Base-by-base conservation (phyloP, 2,329 filamentous ascomycete species). In the Colletotrichum musae region DNA sequence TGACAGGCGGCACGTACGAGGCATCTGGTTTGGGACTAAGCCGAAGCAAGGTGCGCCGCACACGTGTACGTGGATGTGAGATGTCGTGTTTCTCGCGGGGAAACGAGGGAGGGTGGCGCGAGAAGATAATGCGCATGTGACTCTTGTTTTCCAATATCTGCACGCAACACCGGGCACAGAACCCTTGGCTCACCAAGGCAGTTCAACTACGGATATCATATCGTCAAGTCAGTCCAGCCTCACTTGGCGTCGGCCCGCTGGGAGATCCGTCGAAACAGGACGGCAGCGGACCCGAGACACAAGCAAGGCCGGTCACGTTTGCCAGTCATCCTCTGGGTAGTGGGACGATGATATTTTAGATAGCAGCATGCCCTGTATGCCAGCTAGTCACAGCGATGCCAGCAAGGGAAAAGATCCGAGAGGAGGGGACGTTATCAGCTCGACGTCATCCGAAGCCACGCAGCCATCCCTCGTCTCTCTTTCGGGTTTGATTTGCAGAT, bases 171-270 rank as follows among this genome's bases (percentile, higher is more conserved):
- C 41, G 32, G 36, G 21, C n/a, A 15, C 39, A 48, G 51, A 56
- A 41, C n/a, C 59, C 32, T 36, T 18, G 58, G 59, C 32, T 36
- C 16, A 52, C 26, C 32, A 52, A n/a, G 21, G 53, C 43, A 50
- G 45, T 53, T 60, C 64, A 47, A 64, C 68, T 48, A 51, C 58
- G n/a, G n/a, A 59, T 36, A 28, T 16, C 48, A 64, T 41, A 36
- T 39, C 26, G 32, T 48, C 10, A 43, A 43, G 45, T 47, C 54
- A 59, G 65, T 58, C 48, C 64, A 16, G 53, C 53, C 64, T 58
- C 10, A 24, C 4, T 3, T 16, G 50, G 21, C 47, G 32, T 48
- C 41, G 54, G 21, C 18, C 48, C 18, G 7, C n/a, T 9, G 18
- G 48, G 36, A 2, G 5, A n/a, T 4, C 48, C 53, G 41, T 58